Base-by-base conservation (phyloP, 768 basidiomycete genomes). In the Termitomyces sp. region DNA sequence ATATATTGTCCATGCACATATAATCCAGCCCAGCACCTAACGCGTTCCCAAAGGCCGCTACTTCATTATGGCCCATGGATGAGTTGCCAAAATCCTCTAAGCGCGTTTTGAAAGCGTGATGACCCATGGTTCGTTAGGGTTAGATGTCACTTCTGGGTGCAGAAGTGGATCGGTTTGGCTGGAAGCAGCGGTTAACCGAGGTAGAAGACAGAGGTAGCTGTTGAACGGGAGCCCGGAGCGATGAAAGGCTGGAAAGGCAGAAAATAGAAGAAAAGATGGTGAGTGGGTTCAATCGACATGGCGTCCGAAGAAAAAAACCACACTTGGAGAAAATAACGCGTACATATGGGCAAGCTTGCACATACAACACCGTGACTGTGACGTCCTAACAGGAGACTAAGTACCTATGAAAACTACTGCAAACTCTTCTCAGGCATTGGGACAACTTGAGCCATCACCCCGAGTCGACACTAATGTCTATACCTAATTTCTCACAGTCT, bases 51-150 rank as follows among this genome's bases (percentile, higher is more conserved):
- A 51, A 65, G 58, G 65, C 58, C 48, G 63, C 61, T 67, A 59
- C 67, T 58, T 58, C 13, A 53, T 53, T 34, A 50, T 30, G 56
- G 61, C 67, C 65, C 61, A 63, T 62, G 60, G 63, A 66, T 65
- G 65, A 65, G 56, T 60, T 66, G 59, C 63, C 46, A 48, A 51
- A 24, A 65, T 65, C 60, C 71, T 72, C 59, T 62, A 70, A 76
- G 73, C 69, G 62, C 48, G 9, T 65, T 62, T 48, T 55, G 70
- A 69, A 70, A 68, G 69, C 64, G 51, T 73, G 57, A 57, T 63
- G 64, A 69, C 72, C 76, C 67, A 66, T 66, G 66, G 61, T 68
- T 66, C 68, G 75, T 78, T 85, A 84, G 82, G 84, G 84, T 85
- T 85, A 84, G 81, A 80, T 76, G 71, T 72, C 81, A 80, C 80